Evolutionary conservation across 2,329 filamentous ascomycete genomes (phyloP), one percentile per base, ranked within the genome.

Genomic region (Verticillium zaregamsianum): DNA sequence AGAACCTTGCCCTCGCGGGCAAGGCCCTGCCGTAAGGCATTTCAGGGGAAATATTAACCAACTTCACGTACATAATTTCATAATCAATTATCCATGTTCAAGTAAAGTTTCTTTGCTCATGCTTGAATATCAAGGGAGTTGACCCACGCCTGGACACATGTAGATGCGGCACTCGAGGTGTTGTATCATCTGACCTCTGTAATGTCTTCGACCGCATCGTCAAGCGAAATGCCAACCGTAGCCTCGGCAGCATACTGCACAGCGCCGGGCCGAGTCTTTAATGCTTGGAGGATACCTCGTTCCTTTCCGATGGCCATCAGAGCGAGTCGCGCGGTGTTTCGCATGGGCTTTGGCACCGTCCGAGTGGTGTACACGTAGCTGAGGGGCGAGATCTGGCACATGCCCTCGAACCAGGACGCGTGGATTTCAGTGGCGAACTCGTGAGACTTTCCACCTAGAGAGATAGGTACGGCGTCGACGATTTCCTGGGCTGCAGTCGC

Each of bases 1-100:
- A 84, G 67, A 81, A 85, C 59, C 65, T 88, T 66, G 81, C 82
- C 3, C 67, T 77, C 37, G 70, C 77, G 58, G 39, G 64, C 12
- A 57, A 60, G 20, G 60, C 56, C 20, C 58, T 62, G 4, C 57
- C 57, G 23, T 25, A 15, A 25, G 25, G 28, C 3, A 23, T 12
- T 57, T 25, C 5, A 23, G n/a, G 45, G 45, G 5, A 52, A 3
- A 12, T 23, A 52, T 23, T 52, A 8, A 14, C 45, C n/a, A 23
- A 52, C 45, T 52, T 52, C 45, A 52, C 45, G 45, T 52, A 52
- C 45, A 52, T 52, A 52, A 20, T 52, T 52, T 15, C n/a, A 9
- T 52, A 25, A 45, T n/a, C 17, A 45, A 9, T n/a, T n/a, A 17
- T 45, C 20, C 39, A 45, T n/a, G 17, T n/a, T n/a, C 39, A 28